These are phyloP conservation scores for Neophaeococcomyces aloes DNA, from an alignment of 2,329 filamentous ascomycete species.

Conservation along the genomic window DNA sequence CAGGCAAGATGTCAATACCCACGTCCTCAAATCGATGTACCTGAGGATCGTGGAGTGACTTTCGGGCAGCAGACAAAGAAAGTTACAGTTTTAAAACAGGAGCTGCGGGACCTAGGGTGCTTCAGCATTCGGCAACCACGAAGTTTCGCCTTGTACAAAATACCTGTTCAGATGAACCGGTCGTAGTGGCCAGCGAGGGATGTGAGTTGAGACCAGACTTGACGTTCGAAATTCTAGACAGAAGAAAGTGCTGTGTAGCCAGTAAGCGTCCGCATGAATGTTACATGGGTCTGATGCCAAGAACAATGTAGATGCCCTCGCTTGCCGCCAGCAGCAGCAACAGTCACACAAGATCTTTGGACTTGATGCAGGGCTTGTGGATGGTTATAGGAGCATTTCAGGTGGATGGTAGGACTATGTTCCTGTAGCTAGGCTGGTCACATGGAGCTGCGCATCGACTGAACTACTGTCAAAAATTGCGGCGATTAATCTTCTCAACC, in stretches of 20 bases:
- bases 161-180: neutral
- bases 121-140: neutral
- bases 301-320: neutral
- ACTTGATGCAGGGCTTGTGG: neutral
- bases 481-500: neutral
- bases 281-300: neutral
- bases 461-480: constrained; percentile 3
- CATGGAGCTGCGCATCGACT: neutral
- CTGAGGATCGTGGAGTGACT: neutral
- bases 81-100: neutral
- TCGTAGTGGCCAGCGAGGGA: neutral
- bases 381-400: neutral
- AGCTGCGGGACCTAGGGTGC: neutral
- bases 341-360: constrained; percentile 1
- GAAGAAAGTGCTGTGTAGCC: neutral
- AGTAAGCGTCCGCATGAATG: neutral
- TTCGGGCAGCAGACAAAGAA: constrained; percentile 3
- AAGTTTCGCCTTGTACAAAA: neutral
- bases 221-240: constrained; percentile 1
- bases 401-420: neutral
- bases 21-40: neutral
- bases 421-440: neutral
- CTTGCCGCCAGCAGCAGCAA: neutral
- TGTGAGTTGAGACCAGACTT: neutral
- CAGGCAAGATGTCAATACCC: constrained; percentile 4